Percentiles rank a stretch among this genome's conserved stretches.
Evolutionary conservation across 306 rosid genomes (phyloP).

Genomic region (Neltuma alba): DNA sequence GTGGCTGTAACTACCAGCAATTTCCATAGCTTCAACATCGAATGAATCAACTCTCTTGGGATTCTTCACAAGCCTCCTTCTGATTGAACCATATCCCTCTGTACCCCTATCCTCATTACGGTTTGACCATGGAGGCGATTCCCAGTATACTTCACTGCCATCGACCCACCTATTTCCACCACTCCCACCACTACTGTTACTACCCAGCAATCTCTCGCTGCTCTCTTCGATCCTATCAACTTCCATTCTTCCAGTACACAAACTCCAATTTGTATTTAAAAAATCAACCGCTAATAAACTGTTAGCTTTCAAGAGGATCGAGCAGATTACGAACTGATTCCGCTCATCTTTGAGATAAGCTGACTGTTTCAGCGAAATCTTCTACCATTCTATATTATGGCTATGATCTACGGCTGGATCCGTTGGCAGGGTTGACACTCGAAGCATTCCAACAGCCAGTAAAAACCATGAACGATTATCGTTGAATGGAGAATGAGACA

Average conservation of each 20-base stretch:
- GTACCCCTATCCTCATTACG: conserved; percentile 42
- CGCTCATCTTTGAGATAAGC: conserved; percentile 29
- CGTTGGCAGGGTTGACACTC: conserved; percentile 14
- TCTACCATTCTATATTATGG: not conserved
- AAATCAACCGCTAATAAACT: not conserved
- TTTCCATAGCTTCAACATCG: conserved; percentile 91
- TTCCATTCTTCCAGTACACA: conserved; percentile 44
- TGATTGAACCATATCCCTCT: conserved; percentile 66
- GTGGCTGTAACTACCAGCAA: conserved; percentile 62
- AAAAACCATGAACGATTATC: not conserved
- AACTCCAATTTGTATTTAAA: conserved; percentile 32
- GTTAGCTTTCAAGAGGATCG: conserved; percentile 30
- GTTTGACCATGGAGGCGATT: conserved; percentile 51
- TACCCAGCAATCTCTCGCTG: conserved; percentile 54
- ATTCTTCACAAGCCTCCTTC: conserved; percentile 82
- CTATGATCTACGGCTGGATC: not conserved
- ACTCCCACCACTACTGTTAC: conserved; percentile 46
- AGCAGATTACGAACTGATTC: conserved; percentile 26
- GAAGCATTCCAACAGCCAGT: conserved; percentile 5
- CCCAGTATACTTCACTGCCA: conserved; percentile 83
- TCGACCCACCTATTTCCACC: conserved; percentile 85
- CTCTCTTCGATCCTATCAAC: conserved; percentile 74
- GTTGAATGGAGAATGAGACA: not conserved
- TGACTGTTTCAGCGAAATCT: conserved; percentile 18
- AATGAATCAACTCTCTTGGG: conserved; percentile 86